A percentile compares a stretch with the other conserved stretches of the same genome.
phyloP scores from a whole-genome alignment of 129 eudicot genomes.

The Artemisia tridentata region DNA sequence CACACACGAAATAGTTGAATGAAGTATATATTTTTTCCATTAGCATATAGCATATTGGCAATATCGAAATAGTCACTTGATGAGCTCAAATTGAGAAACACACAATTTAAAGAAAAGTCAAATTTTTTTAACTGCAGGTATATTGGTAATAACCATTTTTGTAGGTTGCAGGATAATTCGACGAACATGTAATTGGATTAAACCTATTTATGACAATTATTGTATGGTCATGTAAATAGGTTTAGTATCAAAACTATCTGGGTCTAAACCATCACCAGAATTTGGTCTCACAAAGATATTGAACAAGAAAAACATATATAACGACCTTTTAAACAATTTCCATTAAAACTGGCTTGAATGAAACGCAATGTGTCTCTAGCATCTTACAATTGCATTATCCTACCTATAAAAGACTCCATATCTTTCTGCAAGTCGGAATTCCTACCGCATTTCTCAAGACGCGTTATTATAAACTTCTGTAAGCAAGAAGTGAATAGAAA shows the following conservation, averaged over 20 bases:
- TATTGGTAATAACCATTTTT: too few species aligned
- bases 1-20: too few species aligned
- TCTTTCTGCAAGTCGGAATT: slow-evolving; percentile 4
- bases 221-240: too few species aligned
- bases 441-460: slow-evolving; percentile 13
- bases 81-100: too few species aligned
- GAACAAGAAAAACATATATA: neutral
- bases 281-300: neutral
- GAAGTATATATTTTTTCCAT: too few species aligned
- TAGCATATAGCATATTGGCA: too few species aligned
- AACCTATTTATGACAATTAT: too few species aligned
- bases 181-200: too few species aligned
- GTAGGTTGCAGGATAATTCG: too few species aligned
- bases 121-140: too few species aligned
- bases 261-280: slow-evolving; percentile 1
- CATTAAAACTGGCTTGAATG: neutral
- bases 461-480: slow-evolving; percentile 17
- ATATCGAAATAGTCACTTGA: too few species aligned
- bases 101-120: too few species aligned
- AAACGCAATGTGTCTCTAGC: slow-evolving; percentile 10
- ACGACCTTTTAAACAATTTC: slow-evolving; percentile 17
- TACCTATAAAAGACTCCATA: slow-evolving; percentile 21
- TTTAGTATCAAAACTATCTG: neutral
- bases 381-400: slow-evolving; percentile 13
- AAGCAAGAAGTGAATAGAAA: slow-evolving; percentile 14